Base-by-base conservation (phyloP, 345 rosid genomes). In the Citrus cavaleriei region DNA sequence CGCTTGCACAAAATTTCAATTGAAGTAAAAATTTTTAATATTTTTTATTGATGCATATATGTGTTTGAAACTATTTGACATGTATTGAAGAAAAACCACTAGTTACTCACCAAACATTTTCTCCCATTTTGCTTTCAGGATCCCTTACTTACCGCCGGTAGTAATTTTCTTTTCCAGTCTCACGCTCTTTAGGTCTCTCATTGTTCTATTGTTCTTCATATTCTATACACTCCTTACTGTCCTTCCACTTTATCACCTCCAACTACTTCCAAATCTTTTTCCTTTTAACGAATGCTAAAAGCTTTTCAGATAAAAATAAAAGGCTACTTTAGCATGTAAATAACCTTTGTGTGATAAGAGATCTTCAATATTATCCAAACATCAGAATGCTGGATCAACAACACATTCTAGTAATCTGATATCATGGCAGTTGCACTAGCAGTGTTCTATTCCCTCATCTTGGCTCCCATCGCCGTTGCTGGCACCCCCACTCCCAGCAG, bases 181-280 rank as follows among this genome's bases (percentile, higher is more conserved):
- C 77, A 60, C 71, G 69, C 46, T 70, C 62, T 78, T 70, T 70
- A 22, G 63, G 5, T 46, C 62, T 22, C 65, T 49, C 9, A 12
- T 2, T 60, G 24, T 25, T 74, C 57, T 42, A 12, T 7, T 60
- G 14, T 25, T 74, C 68, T 42, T 55, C 58, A 16, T 19, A 27
- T 61, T 61, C 18, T 75, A 28, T 42, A 69, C n/a, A 57, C 54
- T 69, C 42, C 40, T 69, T 27, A 32, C 30, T 40, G 42, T 28
- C 25, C 59, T 6, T 32, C 42, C 70, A 0, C 30, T 77, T 60
- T 24, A 32, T 67, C 79, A 3, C 73, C 55, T 77, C 57, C 12
- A 77, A 68, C 79, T 35, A 77, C 73, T 30, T 64, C n/a, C 34
- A 64, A 49, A 64, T 63, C 42, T 46, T 62, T 7, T 49, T 64